Evolutionary conservation across 2,329 filamentous ascomycete genomes (phyloP), one percentile per base, ranked within the genome.

Genomic region (Talaromyces marneffei): DNA sequence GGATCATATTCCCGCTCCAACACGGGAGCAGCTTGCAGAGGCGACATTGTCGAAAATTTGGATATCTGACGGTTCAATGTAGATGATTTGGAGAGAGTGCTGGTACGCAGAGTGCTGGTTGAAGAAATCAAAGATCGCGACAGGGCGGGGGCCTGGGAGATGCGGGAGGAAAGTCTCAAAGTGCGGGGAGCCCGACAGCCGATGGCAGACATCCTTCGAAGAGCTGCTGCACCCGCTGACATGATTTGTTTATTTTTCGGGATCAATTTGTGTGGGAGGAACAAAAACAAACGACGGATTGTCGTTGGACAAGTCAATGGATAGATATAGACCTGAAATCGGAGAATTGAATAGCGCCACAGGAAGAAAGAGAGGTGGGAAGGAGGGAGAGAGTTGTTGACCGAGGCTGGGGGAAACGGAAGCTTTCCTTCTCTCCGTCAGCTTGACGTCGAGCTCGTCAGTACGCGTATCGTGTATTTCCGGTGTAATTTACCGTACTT

Each of bases 1-100:
- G 89, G 86, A 75, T 97, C 93, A 78, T 93, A 97, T 68, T 87
- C 83, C 74, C 83, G 72, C 53, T 74, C 67, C 42, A 66, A 66
- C 23, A 71, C 67, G 18, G 71, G 69, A 52, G 73, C 62, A 60
- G 72, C 70, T 57, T 71, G 72, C 66, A 75, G 72, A 55, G 77
- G 67, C 55, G 75, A 64, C 71, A 78, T 77, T 63, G 77, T 79
- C 50, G 77, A 79, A 65, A 79, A 79, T 52, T 65, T 67, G 33
- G 74, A 69, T 54, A 68, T 64, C 37, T 63, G 61, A 23, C 57
- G 58, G 16, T 10, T 40, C 54, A 35, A 55, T 14, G 53, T 9
- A 18, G 60, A 48, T 20, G 56, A 33, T 18, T 54, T 33, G 25
- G 65, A 37, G 69, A 46, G 42, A 20, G 48, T 27, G 33, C 20